Conservation (phyloP, 352 stramenopile species). For the Phytophthora hybrid region DNA sequence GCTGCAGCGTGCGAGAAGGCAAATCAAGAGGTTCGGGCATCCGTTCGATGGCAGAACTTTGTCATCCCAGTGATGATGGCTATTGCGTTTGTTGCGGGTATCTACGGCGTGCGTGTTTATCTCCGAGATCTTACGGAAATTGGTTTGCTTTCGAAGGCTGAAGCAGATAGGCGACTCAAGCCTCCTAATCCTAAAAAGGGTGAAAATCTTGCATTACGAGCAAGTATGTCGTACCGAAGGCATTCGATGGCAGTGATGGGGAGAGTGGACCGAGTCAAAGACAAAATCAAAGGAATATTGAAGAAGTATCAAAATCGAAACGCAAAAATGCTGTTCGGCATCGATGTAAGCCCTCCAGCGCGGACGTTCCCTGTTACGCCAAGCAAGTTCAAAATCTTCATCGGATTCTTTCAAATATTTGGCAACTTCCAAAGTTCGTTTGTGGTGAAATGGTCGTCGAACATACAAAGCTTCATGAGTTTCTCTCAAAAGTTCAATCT, state of each 20-base stretch:
- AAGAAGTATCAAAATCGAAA: slow-evolving; percentile 32
- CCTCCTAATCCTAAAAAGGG: slow-evolving; percentile 24
- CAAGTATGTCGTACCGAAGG: slow-evolving; percentile 34
- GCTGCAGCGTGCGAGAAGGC: slow-evolving; percentile 61
- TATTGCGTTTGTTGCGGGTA: slow-evolving; percentile 40
- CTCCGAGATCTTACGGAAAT: slow-evolving; percentile 73
- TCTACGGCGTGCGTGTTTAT: slow-evolving; percentile 57
- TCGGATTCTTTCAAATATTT: slow-evolving; percentile 88
- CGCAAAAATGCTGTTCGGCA: slow-evolving; percentile 60
- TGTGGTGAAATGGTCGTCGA: slow-evolving; percentile 67
- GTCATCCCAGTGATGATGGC: slow-evolving; percentile 68
- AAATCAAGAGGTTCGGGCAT: slow-evolving; percentile 56
- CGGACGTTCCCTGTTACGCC: slow-evolving; percentile 65
- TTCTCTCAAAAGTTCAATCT: slow-evolving; percentile 80
- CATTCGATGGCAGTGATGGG: slow-evolving; percentile 30
- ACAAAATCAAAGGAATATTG: slow-evolving; percentile 29
- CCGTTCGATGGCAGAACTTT: slow-evolving; percentile 78
- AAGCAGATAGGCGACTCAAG: slow-evolving; percentile 64
- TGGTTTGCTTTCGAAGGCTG: slow-evolving; percentile 61
- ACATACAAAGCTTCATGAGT: slow-evolving; percentile 69
- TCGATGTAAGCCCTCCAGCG: slow-evolving; percentile 55
- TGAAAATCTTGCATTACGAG: slow-evolving; percentile 33
- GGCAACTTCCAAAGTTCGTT: slow-evolving; percentile 78
- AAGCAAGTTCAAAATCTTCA: slow-evolving; percentile 83
- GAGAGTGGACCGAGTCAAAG: slow-evolving; percentile 43